These are phyloP conservation scores for Lactifluus subvellereus DNA, from an alignment of 768 basidiomycete species.

Conservation along the genomic window DNA sequence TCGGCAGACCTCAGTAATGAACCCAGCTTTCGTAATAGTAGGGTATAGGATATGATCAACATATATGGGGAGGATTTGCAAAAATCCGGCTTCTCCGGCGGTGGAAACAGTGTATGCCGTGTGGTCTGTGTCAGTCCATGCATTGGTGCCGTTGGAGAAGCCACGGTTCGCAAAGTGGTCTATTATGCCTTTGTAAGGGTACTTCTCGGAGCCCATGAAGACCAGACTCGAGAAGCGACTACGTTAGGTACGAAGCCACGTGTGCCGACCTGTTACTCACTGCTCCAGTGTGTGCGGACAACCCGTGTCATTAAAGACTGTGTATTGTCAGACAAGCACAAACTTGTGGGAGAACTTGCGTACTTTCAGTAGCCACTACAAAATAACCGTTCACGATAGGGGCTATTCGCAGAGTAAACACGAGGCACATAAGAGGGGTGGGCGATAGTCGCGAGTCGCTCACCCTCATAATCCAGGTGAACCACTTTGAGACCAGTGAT, in stretches of 20 bases:
- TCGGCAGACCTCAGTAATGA: conserved; percentile 46
- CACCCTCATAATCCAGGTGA: conserved; percentile 87
- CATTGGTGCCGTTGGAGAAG: conserved; percentile 88
- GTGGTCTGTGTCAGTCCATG: conserved; percentile 95
- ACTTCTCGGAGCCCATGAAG: conserved; percentile 94
- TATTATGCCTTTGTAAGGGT: conserved; percentile 93
- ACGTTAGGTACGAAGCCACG: neutral
- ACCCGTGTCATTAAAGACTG: conserved; percentile 91
- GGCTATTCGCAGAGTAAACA: conserved; percentile 39
- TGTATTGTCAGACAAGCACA: neutral
- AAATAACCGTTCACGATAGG: conserved; percentile 91
- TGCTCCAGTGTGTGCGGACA: conserved; percentile 97
- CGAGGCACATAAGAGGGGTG: conserved; percentile 9
- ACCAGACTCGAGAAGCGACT: conserved; percentile 50
- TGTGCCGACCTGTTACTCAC: conserved; percentile 40
- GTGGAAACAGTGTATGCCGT: conserved; percentile 96
- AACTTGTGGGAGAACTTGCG: conserved; percentile 26
- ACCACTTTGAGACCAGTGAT: conserved; percentile 85
- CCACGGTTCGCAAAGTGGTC: conserved; percentile 94
- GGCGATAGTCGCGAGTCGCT: conserved; percentile 17
- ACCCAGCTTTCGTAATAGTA: conserved; percentile 84
- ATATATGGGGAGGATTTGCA: conserved; percentile 82
- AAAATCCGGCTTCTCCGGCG: conserved; percentile 88
- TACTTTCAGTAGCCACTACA: conserved; percentile 86
- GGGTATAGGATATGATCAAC: conserved; percentile 97